Percentiles rank a stretch among this genome's conserved stretches.
Evolutionary conservation across 768 basidiomycete genomes (phyloP).

Genomic region (Leccinum aurantiacum): DNA sequence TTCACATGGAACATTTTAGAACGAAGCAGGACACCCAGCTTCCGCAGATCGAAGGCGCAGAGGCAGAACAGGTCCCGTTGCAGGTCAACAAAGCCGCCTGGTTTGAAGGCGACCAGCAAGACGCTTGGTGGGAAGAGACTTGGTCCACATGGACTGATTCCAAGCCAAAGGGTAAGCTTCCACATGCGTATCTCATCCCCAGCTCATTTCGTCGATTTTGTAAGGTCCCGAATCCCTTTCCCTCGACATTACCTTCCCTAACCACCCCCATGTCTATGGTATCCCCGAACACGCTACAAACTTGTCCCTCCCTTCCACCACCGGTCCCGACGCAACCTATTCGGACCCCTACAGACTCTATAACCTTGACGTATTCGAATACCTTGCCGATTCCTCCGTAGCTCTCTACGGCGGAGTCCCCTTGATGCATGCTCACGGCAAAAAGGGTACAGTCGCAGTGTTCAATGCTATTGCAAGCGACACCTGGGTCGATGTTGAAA

Average conservation of each 20-base stretch:
- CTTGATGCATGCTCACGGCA: constrained; percentile 89
- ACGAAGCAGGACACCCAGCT: constrained; percentile 49
- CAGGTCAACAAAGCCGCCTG: constrained; percentile 59
- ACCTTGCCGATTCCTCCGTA: constrained; percentile 74
- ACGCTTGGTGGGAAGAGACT: constrained; percentile 86
- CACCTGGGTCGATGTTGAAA: constrained; percentile 90
- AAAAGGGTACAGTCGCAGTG: constrained; percentile 83
- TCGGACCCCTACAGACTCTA: constrained; percentile 92
- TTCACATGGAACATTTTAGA: constrained; percentile 99
- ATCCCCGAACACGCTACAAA: constrained; percentile 96
- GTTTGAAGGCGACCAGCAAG: constrained; percentile 88
- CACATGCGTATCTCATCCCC: background rate
- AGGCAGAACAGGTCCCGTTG: constrained; percentile 53
- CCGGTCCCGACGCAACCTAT: constrained; percentile 73
- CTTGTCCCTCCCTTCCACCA: constrained; percentile 85
- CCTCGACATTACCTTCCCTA: constrained; percentile 91
- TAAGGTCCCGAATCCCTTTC: constrained; percentile 93
- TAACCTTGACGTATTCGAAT: constrained; percentile 97
- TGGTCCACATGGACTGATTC: constrained; percentile 87
- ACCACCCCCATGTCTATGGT: constrained; percentile 88
- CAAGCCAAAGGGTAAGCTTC: constrained; percentile 84
- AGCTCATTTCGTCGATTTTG: constrained; percentile 7
- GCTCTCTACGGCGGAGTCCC: constrained; percentile 92
- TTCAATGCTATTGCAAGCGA: constrained; percentile 89
- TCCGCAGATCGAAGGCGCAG: constrained; percentile 38